Evolutionary conservation across 495 filamentous ascomycete genomes (phyloP).

Genomic region (Podospora anserina): DNA sequence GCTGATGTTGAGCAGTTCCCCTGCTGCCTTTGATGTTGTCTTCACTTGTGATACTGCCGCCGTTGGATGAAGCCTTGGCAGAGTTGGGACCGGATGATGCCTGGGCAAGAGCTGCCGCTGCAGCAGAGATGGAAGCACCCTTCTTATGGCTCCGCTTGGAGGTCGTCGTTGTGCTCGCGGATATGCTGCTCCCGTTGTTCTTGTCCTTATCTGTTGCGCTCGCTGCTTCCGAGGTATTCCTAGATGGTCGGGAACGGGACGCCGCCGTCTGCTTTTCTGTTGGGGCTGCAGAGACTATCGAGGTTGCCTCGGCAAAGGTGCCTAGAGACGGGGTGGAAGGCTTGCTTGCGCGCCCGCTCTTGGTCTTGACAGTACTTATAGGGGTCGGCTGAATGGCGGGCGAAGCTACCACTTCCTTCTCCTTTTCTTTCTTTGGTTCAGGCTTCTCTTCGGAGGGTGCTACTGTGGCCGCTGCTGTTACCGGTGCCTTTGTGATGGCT

Average conservation of each 20-base stretch:
- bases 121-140: slow-evolving; percentile 45
- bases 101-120: slow-evolving; percentile 18
- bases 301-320: slow-evolving; percentile 47
- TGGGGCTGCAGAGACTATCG: slow-evolving; percentile 23
- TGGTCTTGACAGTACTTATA: slow-evolving; percentile 43
- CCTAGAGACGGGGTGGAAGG: slow-evolving; percentile 57
- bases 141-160: slow-evolving; percentile 72
- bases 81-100: not conserved
- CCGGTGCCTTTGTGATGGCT: slow-evolving; percentile 20
- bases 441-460: not conserved
- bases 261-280: slow-evolving; percentile 5
- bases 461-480: slow-evolving; percentile 9
- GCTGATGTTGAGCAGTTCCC: slow-evolving; percentile 14
- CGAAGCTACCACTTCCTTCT: slow-evolving; percentile 30
- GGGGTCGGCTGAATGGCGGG: slow-evolving; percentile 32
- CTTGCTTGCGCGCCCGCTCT: slow-evolving; percentile 60
- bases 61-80: not conserved
- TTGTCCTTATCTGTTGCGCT: slow-evolving; percentile 2
- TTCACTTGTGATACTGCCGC: not conserved
- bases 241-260: slow-evolving; percentile 27
- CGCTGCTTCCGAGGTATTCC: slow-evolving; percentile 19
- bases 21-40: slow-evolving; percentile 29
- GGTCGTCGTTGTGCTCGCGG: slow-evolving; percentile 19
- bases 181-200: slow-evolving; percentile 25
- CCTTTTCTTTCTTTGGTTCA: slow-evolving; percentile 24